Conservation (phyloP, 192 early-diverging fungal species). For the Coemansia sp. region DNA sequence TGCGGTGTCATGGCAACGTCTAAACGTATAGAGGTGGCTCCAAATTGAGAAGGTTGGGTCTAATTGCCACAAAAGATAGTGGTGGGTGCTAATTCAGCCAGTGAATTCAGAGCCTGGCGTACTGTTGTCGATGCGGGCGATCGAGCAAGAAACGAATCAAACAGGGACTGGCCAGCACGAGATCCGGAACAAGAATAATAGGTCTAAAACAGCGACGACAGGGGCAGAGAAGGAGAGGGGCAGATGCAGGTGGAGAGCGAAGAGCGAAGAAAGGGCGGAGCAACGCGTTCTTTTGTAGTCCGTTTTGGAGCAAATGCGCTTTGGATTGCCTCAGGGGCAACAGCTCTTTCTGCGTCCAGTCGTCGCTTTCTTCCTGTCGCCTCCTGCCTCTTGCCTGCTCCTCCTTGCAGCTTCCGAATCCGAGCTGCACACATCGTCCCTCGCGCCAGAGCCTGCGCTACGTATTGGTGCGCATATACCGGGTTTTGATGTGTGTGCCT, state of each 20-base stretch:
- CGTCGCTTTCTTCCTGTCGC: not conserved
- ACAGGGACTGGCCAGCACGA: not conserved
- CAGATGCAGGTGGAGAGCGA: not conserved
- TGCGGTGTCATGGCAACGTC: constrained; percentile 4
- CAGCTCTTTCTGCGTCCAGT: not conserved
- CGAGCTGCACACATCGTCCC: not conserved
- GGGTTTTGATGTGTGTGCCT: not conserved
- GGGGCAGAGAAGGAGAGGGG: not conserved
- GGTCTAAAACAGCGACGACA: not conserved
- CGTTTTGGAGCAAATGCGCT: not conserved
- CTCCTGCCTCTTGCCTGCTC: not conserved
- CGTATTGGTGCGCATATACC: too few relatives aligned
- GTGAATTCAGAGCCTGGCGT: not conserved
- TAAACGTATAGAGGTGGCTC: not conserved
- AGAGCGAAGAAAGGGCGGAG: not conserved
- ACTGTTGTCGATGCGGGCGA: not conserved
- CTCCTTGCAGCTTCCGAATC: constrained; percentile 6
- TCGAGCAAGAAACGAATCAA: not conserved
- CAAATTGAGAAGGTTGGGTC: not conserved
- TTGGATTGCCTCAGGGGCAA: not conserved
- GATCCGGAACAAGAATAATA: not conserved
- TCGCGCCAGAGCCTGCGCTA: not conserved
- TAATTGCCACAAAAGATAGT: not conserved
- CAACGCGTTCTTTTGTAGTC: constrained; percentile 2
- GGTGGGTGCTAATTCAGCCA: not conserved